Base-by-base conservation (phyloP, 2,329 filamentous ascomycete species). In the Sarocladium strictum region DNA sequence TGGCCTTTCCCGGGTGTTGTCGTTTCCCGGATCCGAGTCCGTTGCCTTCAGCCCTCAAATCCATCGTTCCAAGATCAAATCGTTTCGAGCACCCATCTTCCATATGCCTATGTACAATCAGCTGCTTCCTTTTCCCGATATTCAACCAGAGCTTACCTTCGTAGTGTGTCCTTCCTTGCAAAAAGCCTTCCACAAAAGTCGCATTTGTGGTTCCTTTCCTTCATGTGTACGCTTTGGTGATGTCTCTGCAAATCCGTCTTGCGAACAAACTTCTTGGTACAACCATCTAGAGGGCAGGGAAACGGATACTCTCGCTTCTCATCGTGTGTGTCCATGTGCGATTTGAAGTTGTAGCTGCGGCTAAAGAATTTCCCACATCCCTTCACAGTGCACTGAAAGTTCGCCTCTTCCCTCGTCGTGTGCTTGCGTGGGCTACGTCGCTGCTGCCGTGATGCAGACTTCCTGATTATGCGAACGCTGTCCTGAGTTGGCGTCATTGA, bases 311-410 rank as follows among this genome's bases (percentile, higher is more conserved):
- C 81, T 55, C 87, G 79, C 56, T 81, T 79, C 14, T 89, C 84
- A 64, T 94, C 84, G 65, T 96, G 91, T 1, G 85, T 92, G 64
- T 92, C 86, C 78, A 92, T 80, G 67, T 96, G 91, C 27, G 90
- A 87, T 64, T 89, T 91, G 72, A 86, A 90, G 70, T 96, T 96
- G 73, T 93, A 95, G 63, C 83, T 86, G 58, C 91, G 78, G 60
- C 89, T 89, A 67, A 96, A 96, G 15, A 86, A 79, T 67, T 87
- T 89, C 6, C 86, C 85, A 64, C 91, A 96, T 2, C 84, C 76
- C 56, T 84, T 78, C 33, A 84, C 74, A 54, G 77, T 74, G 65
- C 91, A 96, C 58, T 81, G 77, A 68, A 83, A 87, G 61, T 84
- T 89, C 54, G 86, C 87, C 61, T 89, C 85, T 59, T 86, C 85